These are phyloP conservation scores for Phytophthora multivora DNA, from an alignment of 352 stramenopile genomes.

Conservation along the genomic window DNA sequence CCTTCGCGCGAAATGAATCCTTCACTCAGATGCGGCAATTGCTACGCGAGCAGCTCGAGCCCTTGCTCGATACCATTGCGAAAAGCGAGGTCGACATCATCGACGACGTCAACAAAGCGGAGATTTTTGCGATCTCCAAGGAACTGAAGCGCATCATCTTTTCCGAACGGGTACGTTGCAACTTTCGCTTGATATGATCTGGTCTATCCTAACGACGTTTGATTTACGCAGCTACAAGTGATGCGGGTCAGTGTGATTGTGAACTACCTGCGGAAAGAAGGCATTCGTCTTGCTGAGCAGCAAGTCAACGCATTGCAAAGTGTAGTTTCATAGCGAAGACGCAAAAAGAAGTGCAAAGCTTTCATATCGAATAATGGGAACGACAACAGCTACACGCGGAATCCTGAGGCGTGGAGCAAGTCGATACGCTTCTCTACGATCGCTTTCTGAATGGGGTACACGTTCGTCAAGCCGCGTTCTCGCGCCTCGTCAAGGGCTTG, in stretches of 20 bases:
- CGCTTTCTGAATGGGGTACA: constrained; percentile 77
- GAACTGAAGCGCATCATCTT: constrained; percentile 66
- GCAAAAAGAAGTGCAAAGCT: not conserved
- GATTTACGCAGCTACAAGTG: constrained; percentile 51
- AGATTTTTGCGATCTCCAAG: constrained; percentile 30
- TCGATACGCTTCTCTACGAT: constrained; percentile 74
- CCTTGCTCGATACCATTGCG: constrained; percentile 45
- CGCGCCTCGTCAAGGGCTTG: constrained; percentile 65
- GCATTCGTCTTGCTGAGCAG: constrained; percentile 70
- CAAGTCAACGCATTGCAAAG: constrained; percentile 74
- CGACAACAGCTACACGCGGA: constrained; percentile 56
- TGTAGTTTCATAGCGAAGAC: constrained; percentile 37
- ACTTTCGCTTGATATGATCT: not conserved
- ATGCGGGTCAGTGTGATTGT: constrained; percentile 67
- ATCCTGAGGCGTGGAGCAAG: constrained; percentile 69
- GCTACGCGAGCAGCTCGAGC: constrained; percentile 42
- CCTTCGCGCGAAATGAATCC: constrained; percentile 55
- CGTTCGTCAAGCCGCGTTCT: constrained; percentile 58
- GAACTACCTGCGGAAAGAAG: constrained; percentile 73
- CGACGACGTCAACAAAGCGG: constrained; percentile 47
- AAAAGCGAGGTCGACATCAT: constrained; percentile 56
- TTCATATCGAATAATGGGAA: constrained; percentile 21
- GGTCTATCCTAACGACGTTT: not conserved
- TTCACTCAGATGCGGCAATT: constrained; percentile 50
- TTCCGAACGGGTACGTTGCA: constrained; percentile 40